A percentile compares a stretch with the other conserved stretches of the same genome.
phyloP scores from a whole-genome alignment of 2,329 filamentous ascomycete genomes.

The Monosporascus cannonballus region DNA sequence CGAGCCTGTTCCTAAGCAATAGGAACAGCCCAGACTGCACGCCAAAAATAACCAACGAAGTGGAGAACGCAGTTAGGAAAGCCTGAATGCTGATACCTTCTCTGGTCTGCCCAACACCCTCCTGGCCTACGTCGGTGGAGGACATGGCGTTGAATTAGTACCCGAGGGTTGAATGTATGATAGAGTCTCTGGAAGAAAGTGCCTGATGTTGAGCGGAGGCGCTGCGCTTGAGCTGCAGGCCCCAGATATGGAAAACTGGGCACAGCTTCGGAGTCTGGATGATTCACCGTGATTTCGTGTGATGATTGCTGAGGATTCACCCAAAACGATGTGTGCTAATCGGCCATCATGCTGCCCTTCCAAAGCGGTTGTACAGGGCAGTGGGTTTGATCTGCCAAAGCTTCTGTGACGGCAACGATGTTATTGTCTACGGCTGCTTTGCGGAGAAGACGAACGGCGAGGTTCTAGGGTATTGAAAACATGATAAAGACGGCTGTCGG shows the following conservation, averaged over 20 bases:
- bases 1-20: conserved; percentile 69
- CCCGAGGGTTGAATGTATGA: too few species aligned
- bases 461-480: too few species aligned
- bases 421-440: too few species aligned
- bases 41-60: conserved; percentile 57
- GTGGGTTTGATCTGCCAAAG: not conserved
- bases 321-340: not conserved
- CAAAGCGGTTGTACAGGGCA: not conserved
- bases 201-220: too few species aligned
- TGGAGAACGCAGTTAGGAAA: conserved; percentile 61
- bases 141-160: not conserved
- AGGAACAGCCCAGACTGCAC: conserved; percentile 66
- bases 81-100: conserved; percentile 41
- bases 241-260: not conserved
- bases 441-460: too few species aligned
- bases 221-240: not conserved
- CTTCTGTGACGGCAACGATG: not conserved
- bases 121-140: not conserved
- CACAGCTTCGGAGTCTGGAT: not conserved
- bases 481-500: too few species aligned
- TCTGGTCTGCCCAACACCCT: not conserved
- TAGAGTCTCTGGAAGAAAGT: too few species aligned
- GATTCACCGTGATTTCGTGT: not conserved
- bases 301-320: not conserved
- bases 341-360: not conserved